Base-by-base conservation (phyloP, 306 rosid genomes). In the Potentilla sterilis region DNA sequence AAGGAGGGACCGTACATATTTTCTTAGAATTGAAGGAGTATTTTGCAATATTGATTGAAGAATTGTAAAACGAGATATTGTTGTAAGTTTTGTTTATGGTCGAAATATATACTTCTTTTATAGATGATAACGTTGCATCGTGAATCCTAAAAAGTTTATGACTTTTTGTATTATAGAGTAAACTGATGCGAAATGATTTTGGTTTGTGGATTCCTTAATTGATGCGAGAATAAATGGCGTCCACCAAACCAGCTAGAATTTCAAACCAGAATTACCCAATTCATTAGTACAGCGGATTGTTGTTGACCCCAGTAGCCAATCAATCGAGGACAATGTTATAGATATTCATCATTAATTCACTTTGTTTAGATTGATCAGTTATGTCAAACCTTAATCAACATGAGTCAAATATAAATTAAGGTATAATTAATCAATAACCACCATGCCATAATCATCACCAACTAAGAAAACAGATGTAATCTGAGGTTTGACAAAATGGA, bases 401-500 rank as follows among this genome's bases (percentile, higher is more conserved):
- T 19, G 16, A 69, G 80, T 74, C 82, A 69, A 74, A 47, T 54
- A 19, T 75, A 35, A 49, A 63, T 19, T 67, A 34, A 69, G 57
- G 49, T 58, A 59, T 46, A 69, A 24, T 18, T 38, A 82, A 67
- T 82, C 80, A 78, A 70, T 19, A 58, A 52, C 47, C 78, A 79
- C 79, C 82, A 81, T 73, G 77, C 79, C 82, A 81, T 73, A 67
- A 41, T 57, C 64, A 41, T 57, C 68, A 44, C 72, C 63, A 65
- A 79, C 70, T 58, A 82, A 69, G 54, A 70, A 75, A 32, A 74
- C 6, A 79, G 41, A 72, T 9, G 47, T 44, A 40, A 75, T 74
- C 74, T 64, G 70, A 78, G 74, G 86, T 80, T 84, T 85, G 88
- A 87, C 82, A 74, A 87, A 85, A 67, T 16, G 71, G 70, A 75